Percentiles rank a stretch among this genome's conserved stretches.
These are phyloP conservation scores for Leccinum obscurum DNA, from an alignment of 768 basidiomycete species.

Conservation along the genomic window DNA sequence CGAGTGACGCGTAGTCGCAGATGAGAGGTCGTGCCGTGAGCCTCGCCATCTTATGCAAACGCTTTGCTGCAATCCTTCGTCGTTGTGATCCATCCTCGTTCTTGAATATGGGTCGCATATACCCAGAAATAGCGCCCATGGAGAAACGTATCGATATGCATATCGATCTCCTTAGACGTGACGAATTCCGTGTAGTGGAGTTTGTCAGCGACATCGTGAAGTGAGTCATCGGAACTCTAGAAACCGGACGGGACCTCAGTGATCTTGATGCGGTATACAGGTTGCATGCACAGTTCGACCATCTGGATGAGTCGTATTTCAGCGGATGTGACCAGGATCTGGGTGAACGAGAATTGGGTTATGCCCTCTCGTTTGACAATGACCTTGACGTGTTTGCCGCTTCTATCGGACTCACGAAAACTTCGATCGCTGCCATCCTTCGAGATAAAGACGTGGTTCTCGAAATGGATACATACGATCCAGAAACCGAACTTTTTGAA, in stretches of 20 bases:
- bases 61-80: constrained; percentile 82
- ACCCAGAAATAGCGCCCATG: constrained; percentile 80
- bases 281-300: constrained; percentile 91
- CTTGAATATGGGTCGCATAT: constrained; percentile 80
- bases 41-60: constrained; percentile 81
- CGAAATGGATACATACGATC: constrained; percentile 73
- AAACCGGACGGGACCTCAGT: neutral
- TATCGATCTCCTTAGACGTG: constrained; percentile 76
- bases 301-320: constrained; percentile 87
- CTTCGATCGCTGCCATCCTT: constrained; percentile 69
- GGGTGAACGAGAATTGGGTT: constrained; percentile 86
- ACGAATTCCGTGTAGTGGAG: constrained; percentile 93
- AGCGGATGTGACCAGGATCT: constrained; percentile 80
- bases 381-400: constrained; percentile 95
- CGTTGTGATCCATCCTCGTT: constrained; percentile 84
- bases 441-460: constrained; percentile 77
- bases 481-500: constrained; percentile 73
- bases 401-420: constrained; percentile 87
- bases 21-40: constrained; percentile 83
- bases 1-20: constrained; percentile 36
- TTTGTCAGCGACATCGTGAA: constrained; percentile 88
- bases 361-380: constrained; percentile 77
- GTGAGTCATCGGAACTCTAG: constrained; percentile 47
- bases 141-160: constrained; percentile 94
- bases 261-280: constrained; percentile 40